These are phyloP conservation scores for Cryptococcus sp. DNA, from an alignment of 1,284 basidiomycete genomes.

Conservation along the genomic window DNA sequence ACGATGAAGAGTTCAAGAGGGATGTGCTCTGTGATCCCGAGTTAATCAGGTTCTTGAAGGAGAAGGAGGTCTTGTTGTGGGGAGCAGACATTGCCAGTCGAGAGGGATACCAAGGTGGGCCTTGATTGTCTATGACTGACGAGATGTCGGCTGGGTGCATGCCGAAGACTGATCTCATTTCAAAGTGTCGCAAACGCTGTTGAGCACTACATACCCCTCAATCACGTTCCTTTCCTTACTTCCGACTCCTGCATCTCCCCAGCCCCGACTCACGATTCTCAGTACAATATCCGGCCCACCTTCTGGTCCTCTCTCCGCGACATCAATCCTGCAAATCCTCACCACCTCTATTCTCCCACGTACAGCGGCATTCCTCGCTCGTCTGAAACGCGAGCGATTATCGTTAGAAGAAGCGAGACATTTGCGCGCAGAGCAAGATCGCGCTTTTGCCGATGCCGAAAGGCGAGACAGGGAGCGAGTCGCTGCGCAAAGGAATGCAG, in stretches of 20 bases:
- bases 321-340: constrained; percentile 66
- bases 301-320: constrained; percentile 64
- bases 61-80: constrained; percentile 76
- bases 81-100: constrained; percentile 76
- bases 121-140: not conserved
- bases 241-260: constrained; percentile 57
- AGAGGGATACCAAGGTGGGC: constrained; percentile 79
- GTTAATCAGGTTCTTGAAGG: constrained; percentile 66
- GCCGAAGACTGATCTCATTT: not conserved
- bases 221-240: constrained; percentile 87
- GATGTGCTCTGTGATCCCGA: constrained; percentile 72
- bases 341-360: constrained; percentile 73
- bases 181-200: constrained; percentile 76
- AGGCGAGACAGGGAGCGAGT: constrained; percentile 64
- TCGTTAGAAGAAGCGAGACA: constrained; percentile 66
- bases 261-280: constrained; percentile 69
- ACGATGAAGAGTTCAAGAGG: constrained; percentile 83
- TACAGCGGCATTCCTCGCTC: constrained; percentile 68
- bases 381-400: constrained; percentile 58
- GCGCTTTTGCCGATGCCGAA: constrained; percentile 68
- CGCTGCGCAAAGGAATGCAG: constrained; percentile 26
- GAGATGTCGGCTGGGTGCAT: not conserved
- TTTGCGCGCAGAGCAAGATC: constrained; percentile 78
- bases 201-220: constrained; percentile 88
- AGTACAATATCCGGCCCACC: constrained; percentile 77